Evolutionary conservation across 2,329 filamentous ascomycete genomes (phyloP).

Genomic region (Monosporascus ibericus): DNA sequence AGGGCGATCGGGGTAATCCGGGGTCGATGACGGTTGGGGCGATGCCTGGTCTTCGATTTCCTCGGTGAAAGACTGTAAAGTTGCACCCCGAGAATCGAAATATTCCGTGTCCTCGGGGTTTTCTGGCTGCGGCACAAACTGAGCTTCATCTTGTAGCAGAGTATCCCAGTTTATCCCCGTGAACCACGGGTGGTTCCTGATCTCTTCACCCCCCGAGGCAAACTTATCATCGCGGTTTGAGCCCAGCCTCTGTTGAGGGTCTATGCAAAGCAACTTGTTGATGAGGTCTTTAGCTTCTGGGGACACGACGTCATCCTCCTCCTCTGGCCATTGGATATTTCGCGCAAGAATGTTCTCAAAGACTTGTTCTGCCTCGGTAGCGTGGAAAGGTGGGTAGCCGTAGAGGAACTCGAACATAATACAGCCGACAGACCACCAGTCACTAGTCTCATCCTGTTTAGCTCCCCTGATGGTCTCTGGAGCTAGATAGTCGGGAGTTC

Average conservation of each 20-base stretch:
- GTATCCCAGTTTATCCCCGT: conserved; percentile 81
- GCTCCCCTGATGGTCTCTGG: conserved; percentile 94
- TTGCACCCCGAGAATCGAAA: conserved; percentile 87
- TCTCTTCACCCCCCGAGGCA: conserved; percentile 80
- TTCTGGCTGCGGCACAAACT: conserved; percentile 87
- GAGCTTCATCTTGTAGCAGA: conserved; percentile 87
- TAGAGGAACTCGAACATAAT: conserved; percentile 96
- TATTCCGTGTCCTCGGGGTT: conserved; percentile 98
- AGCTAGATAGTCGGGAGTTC: conserved; percentile 93
- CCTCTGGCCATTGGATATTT: conserved; percentile 87
- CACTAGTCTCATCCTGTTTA: conserved; percentile 94
- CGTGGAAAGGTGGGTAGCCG: conserved; percentile 90
- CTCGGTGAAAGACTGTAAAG: conserved; percentile 84
- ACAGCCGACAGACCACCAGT: conserved; percentile 99
- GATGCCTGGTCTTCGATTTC: conserved; percentile 88
- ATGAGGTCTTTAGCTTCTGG: conserved; percentile 90
- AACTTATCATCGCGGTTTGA: conserved; percentile 81
- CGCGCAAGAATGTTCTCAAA: conserved; percentile 94
- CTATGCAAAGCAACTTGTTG: conserved; percentile 80
- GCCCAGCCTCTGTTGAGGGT: conserved; percentile 76
- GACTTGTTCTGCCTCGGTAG: conserved; percentile 80
- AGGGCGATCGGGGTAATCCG: conserved; percentile 80
- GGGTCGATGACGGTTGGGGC: conserved; percentile 63
- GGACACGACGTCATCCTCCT: conserved; percentile 72
- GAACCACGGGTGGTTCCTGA: conserved; percentile 87